Percentiles rank a stretch among this genome's conserved stretches.
These are phyloP conservation scores for Zasmidium cellare DNA, from an alignment of 2,329 filamentous ascomycete genomes.

Conservation along the genomic window DNA sequence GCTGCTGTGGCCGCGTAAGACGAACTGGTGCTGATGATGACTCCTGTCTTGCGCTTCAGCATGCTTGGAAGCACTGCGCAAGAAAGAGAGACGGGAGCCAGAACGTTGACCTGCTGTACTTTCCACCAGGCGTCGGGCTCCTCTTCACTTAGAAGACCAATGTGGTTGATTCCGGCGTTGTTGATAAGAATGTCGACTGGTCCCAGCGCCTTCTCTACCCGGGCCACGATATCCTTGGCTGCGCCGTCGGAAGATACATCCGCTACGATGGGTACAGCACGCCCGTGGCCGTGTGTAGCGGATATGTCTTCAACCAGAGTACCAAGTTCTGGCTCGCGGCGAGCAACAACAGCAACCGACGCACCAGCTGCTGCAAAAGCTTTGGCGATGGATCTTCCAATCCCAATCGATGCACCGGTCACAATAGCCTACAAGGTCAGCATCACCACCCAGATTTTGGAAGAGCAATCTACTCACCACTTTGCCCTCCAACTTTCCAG, in stretches of 20 bases:
- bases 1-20: slow-evolving; percentile 14
- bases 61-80: slow-evolving; percentile 25
- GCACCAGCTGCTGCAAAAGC: slow-evolving; percentile 16
- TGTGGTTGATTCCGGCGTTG: slow-evolving; percentile 18
- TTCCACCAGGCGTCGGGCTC: slow-evolving; percentile 26
- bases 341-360: slow-evolving; percentile 14
- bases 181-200: slow-evolving; percentile 10
- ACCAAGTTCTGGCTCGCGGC: slow-evolving; percentile 13
- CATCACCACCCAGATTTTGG: too few species aligned
- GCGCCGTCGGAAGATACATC: slow-evolving; percentile 9
- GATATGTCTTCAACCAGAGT: slow-evolving; percentile 11
- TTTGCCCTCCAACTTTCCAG: slow-evolving; percentile 19
- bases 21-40: slow-evolving; percentile 18
- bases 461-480: slow-evolving; percentile 5
- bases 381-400: slow-evolving; percentile 17
- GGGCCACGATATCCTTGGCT: slow-evolving; percentile 7
- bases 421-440: slow-evolving; percentile 1
- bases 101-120: slow-evolving; percentile 26
- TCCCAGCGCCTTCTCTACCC: slow-evolving; percentile 9
- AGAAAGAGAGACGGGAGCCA: slow-evolving; percentile 21
- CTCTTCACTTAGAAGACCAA: slow-evolving; percentile 13
- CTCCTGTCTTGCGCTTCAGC: slow-evolving; percentile 20
- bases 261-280: slow-evolving; percentile 9
- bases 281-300: background rate
- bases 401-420: slow-evolving; percentile 24